These are phyloP conservation scores for Garcia nutans DNA, from an alignment of 345 rosid genomes.

Conservation along the genomic window DNA sequence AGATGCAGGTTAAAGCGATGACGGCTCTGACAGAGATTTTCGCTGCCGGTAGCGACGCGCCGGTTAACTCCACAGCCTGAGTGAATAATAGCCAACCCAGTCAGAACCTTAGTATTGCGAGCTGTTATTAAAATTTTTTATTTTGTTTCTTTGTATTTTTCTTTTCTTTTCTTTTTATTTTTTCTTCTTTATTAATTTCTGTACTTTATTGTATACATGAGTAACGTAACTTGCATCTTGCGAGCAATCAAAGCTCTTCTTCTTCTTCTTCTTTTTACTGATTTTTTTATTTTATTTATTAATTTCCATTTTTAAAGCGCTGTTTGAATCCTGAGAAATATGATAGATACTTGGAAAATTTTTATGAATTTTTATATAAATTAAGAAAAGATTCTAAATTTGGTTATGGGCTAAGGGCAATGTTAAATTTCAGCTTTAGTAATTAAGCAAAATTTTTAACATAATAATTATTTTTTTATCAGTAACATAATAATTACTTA, in stretches of 20 bases:
- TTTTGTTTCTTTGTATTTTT: conserved; percentile 1
- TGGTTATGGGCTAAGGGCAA: too few species aligned
- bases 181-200: conserved; percentile 18
- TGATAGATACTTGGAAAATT: background rate
- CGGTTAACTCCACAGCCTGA: background rate
- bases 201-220: conserved; percentile 40
- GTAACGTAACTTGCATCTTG: conserved; percentile 4
- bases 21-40: conserved; percentile 54
- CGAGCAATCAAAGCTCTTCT: background rate
- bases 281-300: background rate
- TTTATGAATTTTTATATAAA: background rate
- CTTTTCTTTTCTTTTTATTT: background rate
- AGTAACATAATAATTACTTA: too few species aligned
- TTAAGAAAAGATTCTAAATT: too few species aligned
- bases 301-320: background rate
- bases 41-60: conserved; percentile 12
- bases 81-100: background rate
- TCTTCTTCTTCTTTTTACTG: background rate
- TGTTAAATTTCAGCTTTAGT: too few species aligned
- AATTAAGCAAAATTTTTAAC: too few species aligned
- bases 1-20: conserved; percentile 95
- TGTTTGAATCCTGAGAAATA: background rate
- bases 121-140: conserved; percentile 23
- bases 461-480: too few species aligned
- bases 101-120: conserved; percentile 16